These are phyloP conservation scores for Aspergillus sclerotiicarbonarius DNA, from an alignment of 495 filamentous ascomycete species.

Conservation along the genomic window DNA sequence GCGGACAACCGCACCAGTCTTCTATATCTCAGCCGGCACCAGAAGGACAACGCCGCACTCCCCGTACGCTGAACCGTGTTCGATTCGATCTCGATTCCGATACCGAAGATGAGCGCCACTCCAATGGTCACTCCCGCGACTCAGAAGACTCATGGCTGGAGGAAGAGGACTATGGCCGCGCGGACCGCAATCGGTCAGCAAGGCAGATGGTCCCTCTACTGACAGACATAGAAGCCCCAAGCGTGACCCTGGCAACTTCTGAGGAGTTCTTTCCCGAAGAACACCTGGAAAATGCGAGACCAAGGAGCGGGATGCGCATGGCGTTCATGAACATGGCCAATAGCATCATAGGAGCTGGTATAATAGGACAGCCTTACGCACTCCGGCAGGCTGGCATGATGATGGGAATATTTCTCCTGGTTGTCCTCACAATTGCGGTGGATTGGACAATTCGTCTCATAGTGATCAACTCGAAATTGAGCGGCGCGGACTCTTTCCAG, in stretches of 20 bases:
- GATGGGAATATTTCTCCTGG: conserved; percentile 73
- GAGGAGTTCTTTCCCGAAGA: conserved; percentile 61
- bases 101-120: conserved; percentile 32
- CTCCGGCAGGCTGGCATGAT: conserved; percentile 84
- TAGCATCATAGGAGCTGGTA: conserved; percentile 94
- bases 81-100: conserved; percentile 73
- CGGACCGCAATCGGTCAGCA: conserved; percentile 20
- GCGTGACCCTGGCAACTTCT: conserved; percentile 71
- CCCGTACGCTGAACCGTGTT: conserved; percentile 81
- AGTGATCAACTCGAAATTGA: conserved; percentile 92
- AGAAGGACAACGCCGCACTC: conserved; percentile 55
- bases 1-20: conserved; percentile 35
- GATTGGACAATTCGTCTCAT: conserved; percentile 98
- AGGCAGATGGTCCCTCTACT: conserved; percentile 69
- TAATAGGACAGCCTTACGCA: conserved; percentile 96
- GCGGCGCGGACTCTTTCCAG: conserved; percentile 88
- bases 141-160: conserved; percentile 52
- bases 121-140: conserved; percentile 36
- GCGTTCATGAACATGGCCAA: conserved; percentile 99
- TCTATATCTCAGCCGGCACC: conserved; percentile 42
- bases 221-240: conserved; percentile 83
- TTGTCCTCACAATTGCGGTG: conserved; percentile 73
- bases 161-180: conserved; percentile 55
- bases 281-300: conserved; percentile 57
- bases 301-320: conserved; percentile 64